Evolutionary conservation across 306 rosid species (phyloP), one percentile per base, ranked within the genome.

Genomic region (Prunus campanulata): DNA sequence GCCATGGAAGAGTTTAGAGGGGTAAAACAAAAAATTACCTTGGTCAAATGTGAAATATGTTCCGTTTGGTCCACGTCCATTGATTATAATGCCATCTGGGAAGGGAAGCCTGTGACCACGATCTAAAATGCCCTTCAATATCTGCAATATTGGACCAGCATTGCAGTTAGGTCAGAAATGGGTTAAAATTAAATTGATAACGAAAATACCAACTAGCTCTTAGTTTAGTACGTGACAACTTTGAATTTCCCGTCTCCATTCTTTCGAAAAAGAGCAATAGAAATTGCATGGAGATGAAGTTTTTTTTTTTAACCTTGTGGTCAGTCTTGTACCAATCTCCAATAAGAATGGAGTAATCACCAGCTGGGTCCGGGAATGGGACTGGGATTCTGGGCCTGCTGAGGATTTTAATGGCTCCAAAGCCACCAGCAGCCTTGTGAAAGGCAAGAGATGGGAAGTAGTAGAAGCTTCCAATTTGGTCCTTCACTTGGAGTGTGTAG

Each of bases 361-460:
- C 92, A 32, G 90, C 86, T 0, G 98, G 98, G 1, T 85, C 93
- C 4, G 97, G 93, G 75, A 95, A 95, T 29, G 98, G 98, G 70
- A 95, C 98, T 0, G 97, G 98, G 70, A 95, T 92, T 27, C 76
- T 82, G 11, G 98, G 97, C 69, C 98, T 82, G 83, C 97, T 95
- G 24, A 90, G 97, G 75, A 92, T 79, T 83, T 85, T 94, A 67
- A 94, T 85, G 24, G 78, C 80, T 0, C 98, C 98, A 79, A 89
- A 94, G 3, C 90, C 98, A 77, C 97, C 98, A 24, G 96, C 96
- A 19, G 98, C 97, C 49, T 94, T 94, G 65, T 94, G 98, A 56
- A 90, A 84, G 59, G 73, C 89, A 73, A 90, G 90, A 78, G 98
- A 94, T 49, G 98, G 98, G 79, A 90, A 94, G 72, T 94, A 94